Evolutionary conservation across 2,329 filamentous ascomycete species (phyloP).

Genomic region (Ambrosiella cleistominuta): DNA sequence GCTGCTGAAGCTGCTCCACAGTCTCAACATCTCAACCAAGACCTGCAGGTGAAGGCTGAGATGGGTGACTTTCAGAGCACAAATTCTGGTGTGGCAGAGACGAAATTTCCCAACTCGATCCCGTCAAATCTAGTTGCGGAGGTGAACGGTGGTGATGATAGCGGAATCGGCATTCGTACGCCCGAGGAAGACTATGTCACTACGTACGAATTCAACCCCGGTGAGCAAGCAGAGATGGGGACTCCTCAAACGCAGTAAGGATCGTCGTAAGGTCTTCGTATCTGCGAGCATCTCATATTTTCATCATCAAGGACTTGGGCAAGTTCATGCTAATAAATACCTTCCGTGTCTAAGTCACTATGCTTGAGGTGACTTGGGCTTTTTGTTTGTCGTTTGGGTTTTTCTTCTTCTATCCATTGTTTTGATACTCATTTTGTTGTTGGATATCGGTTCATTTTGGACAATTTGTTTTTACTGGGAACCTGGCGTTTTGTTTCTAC

Average conservation of each 20-base stretch:
- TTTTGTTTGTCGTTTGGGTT: background rate
- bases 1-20: background rate
- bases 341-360: background rate
- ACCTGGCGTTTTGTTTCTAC: too few relatives aligned
- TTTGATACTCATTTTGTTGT: background rate
- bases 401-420: background rate
- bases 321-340: background rate
- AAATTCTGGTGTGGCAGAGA: too few relatives aligned
- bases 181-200: conserved; percentile 42
- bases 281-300: background rate
- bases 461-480: background rate
- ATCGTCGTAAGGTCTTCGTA: background rate
- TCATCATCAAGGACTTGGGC: too few relatives aligned
- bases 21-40: too few relatives aligned
- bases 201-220: conserved; percentile 14
- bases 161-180: conserved; percentile 54
- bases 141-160: conserved; percentile 41
- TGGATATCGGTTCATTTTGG: background rate
- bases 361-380: background rate
- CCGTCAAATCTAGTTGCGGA: conserved; percentile 3
- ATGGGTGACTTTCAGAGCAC: too few relatives aligned
- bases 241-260: conserved; percentile 8
- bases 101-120: conserved; percentile 27
- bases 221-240: conserved; percentile 12
- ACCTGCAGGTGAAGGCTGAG: too few relatives aligned